Base-by-base conservation (phyloP, 2,329 filamentous ascomycete species). In the Pseudogymnoascus sp. region DNA sequence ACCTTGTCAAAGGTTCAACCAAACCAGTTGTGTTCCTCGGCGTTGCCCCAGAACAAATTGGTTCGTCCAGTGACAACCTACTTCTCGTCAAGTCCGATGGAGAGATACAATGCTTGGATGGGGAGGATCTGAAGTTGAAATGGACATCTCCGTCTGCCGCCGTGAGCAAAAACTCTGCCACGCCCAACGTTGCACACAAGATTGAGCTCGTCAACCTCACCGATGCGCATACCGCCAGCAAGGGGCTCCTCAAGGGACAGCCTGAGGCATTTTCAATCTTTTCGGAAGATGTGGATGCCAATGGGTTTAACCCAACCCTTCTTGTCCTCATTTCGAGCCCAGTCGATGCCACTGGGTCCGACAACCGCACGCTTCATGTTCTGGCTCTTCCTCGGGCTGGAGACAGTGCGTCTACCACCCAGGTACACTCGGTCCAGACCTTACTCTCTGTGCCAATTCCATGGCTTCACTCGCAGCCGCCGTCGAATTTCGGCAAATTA, bases 51-150 rank as follows among this genome's bases (percentile, higher is more conserved):
- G 59, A 60, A 36, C 34, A 60, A 14, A 60, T 38, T 31, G 59
- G 59, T 40, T 60, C 23, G 11, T 38, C 34, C 23, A 66, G 16
- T 18, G 42, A 21, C 44, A 70, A 83, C 62, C 64, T 91, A 1
- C 68, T 90, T 21, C 78, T 80, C 1, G 78, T 90, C 1, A 83
- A 84, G 63, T 75, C 81, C 44, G 81, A 87, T 66, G 88, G 88
- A 37, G 80, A 86, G 64, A 76, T 89, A 18, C 70, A 83, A 7
- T 86, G 84, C 63, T 76, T 89, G 12, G 83, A 86, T 53, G 82
- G 83, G 2, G 84, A 89, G 63, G 77, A 70, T 4, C 71, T 84
- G 18, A 69, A 78, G 64, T 73, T 79, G 62, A 79, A 73, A 67
- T 84, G 81, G 81, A 75, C 73, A 62, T 76, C 76, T 8, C 76